phyloP scores from a whole-genome alignment of 2,329 filamentous ascomycete species.

The Aspergillus sp. region DNA sequence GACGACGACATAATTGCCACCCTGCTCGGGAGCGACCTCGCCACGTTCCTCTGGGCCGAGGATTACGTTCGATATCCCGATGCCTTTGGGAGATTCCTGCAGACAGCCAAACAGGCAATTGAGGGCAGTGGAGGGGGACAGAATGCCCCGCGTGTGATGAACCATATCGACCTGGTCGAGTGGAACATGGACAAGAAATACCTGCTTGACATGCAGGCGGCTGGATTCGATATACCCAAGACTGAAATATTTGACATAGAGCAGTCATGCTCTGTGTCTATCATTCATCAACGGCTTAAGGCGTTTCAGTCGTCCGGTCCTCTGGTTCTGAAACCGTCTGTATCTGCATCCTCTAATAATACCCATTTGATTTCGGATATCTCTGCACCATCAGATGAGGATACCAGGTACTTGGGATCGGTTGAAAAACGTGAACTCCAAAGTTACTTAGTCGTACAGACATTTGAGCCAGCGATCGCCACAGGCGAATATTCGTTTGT shows the following conservation, averaged over 20 bases:
- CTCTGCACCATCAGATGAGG: not conserved
- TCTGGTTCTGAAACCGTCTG: not conserved
- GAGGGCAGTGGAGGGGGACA: not conserved
- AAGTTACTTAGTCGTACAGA: not conserved
- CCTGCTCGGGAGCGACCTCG: not conserved
- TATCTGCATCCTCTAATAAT: not conserved
- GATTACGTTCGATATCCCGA: not conserved
- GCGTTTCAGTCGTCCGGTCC: not conserved
- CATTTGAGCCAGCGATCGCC: not conserved
- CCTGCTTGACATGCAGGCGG: not conserved
- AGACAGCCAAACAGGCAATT: not conserved
- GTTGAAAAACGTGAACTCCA: not conserved
- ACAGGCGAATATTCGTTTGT: slow-evolving; percentile 1
- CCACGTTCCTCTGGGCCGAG: slow-evolving; percentile 1
- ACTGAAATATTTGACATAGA: not conserved
- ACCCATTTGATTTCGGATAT: not conserved
- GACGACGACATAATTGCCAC: not conserved
- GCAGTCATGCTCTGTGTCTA: no score
- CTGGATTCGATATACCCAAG: not conserved
- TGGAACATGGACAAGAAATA: slow-evolving; percentile 5
- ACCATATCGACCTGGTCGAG: not conserved
- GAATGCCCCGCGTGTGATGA: not conserved
- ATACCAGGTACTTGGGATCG: not conserved
- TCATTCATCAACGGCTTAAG: not conserved
- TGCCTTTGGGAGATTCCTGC: not conserved